Evolutionary conservation across 345 rosid species (phyloP), one percentile per base, ranked within the genome.

Genomic region (Gynandropsis gynandra): DNA sequence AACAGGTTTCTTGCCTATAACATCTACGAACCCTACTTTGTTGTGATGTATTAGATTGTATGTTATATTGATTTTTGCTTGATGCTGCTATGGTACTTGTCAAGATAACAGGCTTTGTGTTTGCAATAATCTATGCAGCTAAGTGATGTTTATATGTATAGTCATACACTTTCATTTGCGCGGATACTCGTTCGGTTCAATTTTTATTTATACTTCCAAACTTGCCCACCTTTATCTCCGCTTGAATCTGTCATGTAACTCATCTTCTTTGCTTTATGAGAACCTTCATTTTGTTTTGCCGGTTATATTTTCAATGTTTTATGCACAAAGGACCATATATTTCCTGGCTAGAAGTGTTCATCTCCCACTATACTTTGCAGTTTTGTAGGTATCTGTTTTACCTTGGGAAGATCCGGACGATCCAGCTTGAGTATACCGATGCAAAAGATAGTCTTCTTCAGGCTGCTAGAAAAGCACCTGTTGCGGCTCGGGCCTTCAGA

Each of bases 391-490:
- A 89, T 59, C 80, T 89, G 16, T 89, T 85, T 50, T 89, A 85
- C 69, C 71, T 89, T 16, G 93, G 97, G 19, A 85, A 83, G 68
- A 89, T 89, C 61, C 72, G 81, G 33, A 85, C 97, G 1, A 85
- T 89, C 60, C 95, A 89, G 58, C 66, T 89, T 44, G 95, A 89
- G 72, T 89, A 89, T 56, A 82, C 95, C 0, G 93, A 85, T 73
- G 95, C 97, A 31, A 89, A 85, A 66, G 93, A 89, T 46, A 76
- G 87, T 64, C 87, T 89, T 46, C 89, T 77, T 32, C 93, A 82
- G 61, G 95, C 95, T 62, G 89, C 95, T 58, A 72, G 93, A n/a
- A 89, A 82, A 74, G 95, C 89, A 21, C 87, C 93, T 20, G 63
- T 77, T 41, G 86, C 93, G 42, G 85, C 95, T 21, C 68, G 67